Base-by-base conservation (phyloP, 495 filamentous ascomycete genomes). In the Penicillium crystallinum region DNA sequence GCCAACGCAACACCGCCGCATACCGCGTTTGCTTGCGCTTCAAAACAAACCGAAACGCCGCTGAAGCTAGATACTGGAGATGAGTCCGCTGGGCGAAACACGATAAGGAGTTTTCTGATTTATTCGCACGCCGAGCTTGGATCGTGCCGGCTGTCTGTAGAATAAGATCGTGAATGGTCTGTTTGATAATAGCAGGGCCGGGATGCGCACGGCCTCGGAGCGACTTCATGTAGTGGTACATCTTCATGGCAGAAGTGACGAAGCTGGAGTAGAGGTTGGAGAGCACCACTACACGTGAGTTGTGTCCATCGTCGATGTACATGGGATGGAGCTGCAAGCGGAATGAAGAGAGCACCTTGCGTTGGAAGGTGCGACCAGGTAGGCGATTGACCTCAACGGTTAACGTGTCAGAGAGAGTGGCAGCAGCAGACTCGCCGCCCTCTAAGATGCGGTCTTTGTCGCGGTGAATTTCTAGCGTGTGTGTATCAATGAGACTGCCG, bases 321-420 rank as follows among this genome's bases (percentile, higher is more conserved):
- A 96, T 95, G 27, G 85, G 77, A 57, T 95, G 86, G 47, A 88
- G 82, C 56, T 93, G 89, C 38, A 91, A 85, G 63, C 93, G 91
- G 74, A 97, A 89, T 0, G 86, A 71, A 46, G 68, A 84, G 11
- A 96, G 67, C n/a, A 86, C 74, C 66, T 91, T 96, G 25, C 89
- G 81, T 56, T 87, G 81, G 53, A 96, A 91, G 1, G 82, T 79
- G 49, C 78, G 79, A 4, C 90, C 91, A 0, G 89, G 89, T 6
- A 71, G 58, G 43, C 78, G 81, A 17, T 78, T 79, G 49, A 75
- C 83, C 49, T 95, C 90, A 7, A 95, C 84, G 0, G 89, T 95
- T 22, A 96, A 70, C 0, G 87, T 81, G 64, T 95, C 67, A 27
- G 72, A 65, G 18, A 73, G 45, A 23, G 69, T 62, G 21, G 53